Percentiles rank a stretch among this genome's conserved stretches.
Evolutionary conservation across 805 yeast species (phyloP).

Genomic region (Suhomyces prunicola): DNA sequence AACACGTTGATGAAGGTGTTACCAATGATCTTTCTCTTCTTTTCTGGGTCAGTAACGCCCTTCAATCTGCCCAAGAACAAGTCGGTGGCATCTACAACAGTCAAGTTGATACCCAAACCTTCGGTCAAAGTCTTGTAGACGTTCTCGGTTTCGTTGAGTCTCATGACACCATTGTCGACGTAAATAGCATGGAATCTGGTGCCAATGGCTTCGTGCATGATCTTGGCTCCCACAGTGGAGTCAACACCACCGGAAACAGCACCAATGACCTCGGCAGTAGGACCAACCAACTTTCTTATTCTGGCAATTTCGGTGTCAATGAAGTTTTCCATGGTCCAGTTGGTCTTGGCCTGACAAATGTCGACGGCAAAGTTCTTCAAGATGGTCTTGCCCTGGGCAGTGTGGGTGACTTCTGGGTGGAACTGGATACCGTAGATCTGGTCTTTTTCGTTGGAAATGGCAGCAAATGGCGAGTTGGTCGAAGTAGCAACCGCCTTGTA

Average conservation of each 20-base stretch:
- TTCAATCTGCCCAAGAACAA: constrained; percentile 80
- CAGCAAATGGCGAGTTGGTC: constrained; percentile 93
- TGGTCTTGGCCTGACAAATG: constrained; percentile 81
- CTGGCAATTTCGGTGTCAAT: constrained; percentile 94
- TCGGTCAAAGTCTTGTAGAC: constrained; percentile 88
- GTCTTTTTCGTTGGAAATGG: constrained; percentile 72
- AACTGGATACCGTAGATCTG: constrained; percentile 92
- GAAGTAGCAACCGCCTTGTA: constrained; percentile 88
- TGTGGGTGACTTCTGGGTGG: constrained; percentile 99
- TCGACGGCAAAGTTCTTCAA: constrained; percentile 90
- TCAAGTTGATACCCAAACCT: constrained; percentile 91
- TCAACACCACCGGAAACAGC: constrained; percentile 99
- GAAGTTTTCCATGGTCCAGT: constrained; percentile 98
- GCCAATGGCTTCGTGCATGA: constrained; percentile 98
- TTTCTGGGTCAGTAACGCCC: constrained; percentile 97
- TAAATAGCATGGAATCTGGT: constrained; percentile 97
- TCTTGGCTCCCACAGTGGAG: constrained; percentile 97
- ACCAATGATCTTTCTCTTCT: constrained; percentile 98
- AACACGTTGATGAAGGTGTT: constrained; percentile 96
- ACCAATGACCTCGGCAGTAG: constrained; percentile 97
- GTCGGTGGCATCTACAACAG: constrained; percentile 92
- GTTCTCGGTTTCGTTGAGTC: constrained; percentile 84
- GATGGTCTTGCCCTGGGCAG: constrained; percentile 82
- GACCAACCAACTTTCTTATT: constrained; percentile 89
- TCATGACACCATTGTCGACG: constrained; percentile 97